phyloP scores from a whole-genome alignment of 352 stramenopile genomes.

The Phytophthora capsici region DNA sequence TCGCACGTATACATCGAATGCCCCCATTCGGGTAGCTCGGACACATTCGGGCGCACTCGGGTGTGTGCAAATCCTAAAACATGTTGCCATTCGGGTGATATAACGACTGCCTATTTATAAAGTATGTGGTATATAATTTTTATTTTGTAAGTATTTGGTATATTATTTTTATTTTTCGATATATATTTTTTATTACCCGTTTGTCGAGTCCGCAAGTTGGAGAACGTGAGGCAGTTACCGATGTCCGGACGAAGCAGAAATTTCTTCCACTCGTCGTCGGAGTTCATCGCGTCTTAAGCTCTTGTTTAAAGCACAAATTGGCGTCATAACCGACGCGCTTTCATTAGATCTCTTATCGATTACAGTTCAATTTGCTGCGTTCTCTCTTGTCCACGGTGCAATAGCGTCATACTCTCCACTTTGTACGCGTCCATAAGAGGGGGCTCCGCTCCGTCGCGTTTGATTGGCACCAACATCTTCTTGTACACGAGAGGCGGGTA shows the following conservation, averaged over 20 bases:
- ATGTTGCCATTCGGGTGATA: too few species aligned
- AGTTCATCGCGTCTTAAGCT: too few species aligned
- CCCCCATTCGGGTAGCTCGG: too few species aligned
- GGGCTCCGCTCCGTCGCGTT: not conserved
- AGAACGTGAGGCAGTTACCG: slow-evolving; percentile 31
- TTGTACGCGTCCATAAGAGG: slow-evolving; percentile 23
- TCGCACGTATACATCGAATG: too few species aligned
- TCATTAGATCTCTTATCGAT: not conserved
- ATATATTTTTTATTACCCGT: too few species aligned
- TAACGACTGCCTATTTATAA: too few species aligned
- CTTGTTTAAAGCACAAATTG: not conserved
- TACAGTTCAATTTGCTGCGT: slow-evolving; percentile 24
- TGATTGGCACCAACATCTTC: slow-evolving; percentile 32
- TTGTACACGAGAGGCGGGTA: slow-evolving; percentile 41
- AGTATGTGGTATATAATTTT: too few species aligned
- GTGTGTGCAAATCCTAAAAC: too few species aligned
- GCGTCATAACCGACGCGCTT: too few species aligned
- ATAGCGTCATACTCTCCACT: slow-evolving; percentile 32
- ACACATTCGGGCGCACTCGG: too few species aligned
- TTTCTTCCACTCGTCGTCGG: slow-evolving; percentile 15
- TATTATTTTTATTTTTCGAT: too few species aligned
- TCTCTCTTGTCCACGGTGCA: slow-evolving; percentile 7
- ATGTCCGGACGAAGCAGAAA: slow-evolving; percentile 37
- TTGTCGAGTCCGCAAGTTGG: slow-evolving; percentile 32
- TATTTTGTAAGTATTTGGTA: too few species aligned